These are phyloP conservation scores for Tephrocybe sp. DNA, from an alignment of 768 basidiomycete genomes.

Conservation along the genomic window DNA sequence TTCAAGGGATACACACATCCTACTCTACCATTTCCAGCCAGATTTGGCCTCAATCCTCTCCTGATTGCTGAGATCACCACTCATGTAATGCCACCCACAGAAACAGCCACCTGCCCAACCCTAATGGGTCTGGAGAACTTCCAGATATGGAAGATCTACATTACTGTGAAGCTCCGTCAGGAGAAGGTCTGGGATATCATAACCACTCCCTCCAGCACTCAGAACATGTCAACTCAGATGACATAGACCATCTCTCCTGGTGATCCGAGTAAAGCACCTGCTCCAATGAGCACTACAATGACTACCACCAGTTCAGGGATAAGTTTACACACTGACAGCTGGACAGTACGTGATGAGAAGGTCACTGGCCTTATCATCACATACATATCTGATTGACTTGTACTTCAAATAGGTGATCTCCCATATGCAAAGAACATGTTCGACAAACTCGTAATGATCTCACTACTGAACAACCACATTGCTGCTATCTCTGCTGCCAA, in stretches of 20 bases:
- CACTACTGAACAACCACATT: background rate
- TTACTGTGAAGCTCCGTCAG: background rate
- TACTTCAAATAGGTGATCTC: background rate
- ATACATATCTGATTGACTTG: background rate
- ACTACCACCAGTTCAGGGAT: no score
- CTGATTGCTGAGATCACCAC: background rate
- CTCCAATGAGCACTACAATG: no score
- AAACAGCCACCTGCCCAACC: background rate
- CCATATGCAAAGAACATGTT: background rate
- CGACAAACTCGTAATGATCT: background rate
- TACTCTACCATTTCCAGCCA: background rate
- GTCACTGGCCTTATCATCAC: background rate
- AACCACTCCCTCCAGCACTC: background rate
- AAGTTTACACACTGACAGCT: background rate
- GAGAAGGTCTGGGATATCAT: background rate
- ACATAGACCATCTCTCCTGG: background rate
- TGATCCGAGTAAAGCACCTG: background rate
- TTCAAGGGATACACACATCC: background rate
- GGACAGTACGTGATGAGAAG: background rate
- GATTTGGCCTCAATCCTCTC: no score
- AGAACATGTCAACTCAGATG: background rate
- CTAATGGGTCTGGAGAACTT: background rate
- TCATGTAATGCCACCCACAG: background rate
- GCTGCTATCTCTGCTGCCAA: background rate
- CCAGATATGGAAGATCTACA: background rate